These are phyloP conservation scores for Penicillium antarcticum DNA, from an alignment of 495 filamentous ascomycete genomes.

Conservation along the genomic window DNA sequence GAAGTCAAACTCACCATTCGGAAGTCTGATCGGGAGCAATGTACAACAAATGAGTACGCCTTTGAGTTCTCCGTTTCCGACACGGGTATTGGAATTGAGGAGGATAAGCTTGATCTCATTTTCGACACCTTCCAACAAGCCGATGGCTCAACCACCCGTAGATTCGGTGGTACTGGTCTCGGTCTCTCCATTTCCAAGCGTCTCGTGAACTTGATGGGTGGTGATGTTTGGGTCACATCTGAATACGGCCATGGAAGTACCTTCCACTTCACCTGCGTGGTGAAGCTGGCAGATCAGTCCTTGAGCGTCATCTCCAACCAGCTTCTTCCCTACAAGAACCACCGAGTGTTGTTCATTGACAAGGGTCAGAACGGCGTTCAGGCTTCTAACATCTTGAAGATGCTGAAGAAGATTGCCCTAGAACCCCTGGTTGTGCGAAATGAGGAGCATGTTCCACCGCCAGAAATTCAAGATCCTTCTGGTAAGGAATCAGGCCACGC, in stretches of 20 bases:
- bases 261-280: conserved; percentile 96
- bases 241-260: conserved; percentile 89
- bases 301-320: conserved; percentile 77
- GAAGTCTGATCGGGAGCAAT: conserved; percentile 63
- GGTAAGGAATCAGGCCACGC: conserved; percentile 58
- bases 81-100: conserved; percentile 95
- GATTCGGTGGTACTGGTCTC: conserved; percentile 95
- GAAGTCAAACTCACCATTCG: conserved; percentile 93
- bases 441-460: conserved; percentile 55
- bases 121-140: conserved; percentile 99
- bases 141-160: conserved; percentile 93
- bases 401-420: conserved; percentile 76
- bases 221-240: conserved; percentile 95
- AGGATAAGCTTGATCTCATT: conserved; percentile 94
- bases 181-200: conserved; percentile 96
- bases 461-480: conserved; percentile 54
- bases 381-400: conserved; percentile 70
- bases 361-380: conserved; percentile 75
- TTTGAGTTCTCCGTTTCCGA: conserved; percentile 97
- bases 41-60: conserved; percentile 74
- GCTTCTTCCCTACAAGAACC: conserved; percentile 79
- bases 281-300: conserved; percentile 81
- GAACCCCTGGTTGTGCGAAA: conserved; percentile 78
- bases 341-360: conserved; percentile 95
- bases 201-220: conserved; percentile 95